Evolutionary conservation across 495 filamentous ascomycete genomes (phyloP).

Genomic region (Pyrenula massariospora): DNA sequence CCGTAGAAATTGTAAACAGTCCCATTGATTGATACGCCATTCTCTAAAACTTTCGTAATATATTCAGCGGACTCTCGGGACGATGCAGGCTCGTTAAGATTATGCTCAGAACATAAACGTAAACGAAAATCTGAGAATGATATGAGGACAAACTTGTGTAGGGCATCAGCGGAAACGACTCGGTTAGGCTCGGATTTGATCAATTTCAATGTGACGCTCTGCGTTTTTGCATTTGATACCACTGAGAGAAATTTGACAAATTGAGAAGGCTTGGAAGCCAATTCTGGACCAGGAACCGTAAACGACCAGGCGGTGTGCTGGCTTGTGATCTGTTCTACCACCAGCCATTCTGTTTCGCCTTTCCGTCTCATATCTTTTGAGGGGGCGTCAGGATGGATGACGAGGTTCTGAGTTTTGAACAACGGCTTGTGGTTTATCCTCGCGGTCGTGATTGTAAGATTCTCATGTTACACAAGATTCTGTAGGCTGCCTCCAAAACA

Average conservation of each 20-base stretch:
- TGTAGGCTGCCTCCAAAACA: no score
- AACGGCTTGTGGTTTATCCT: no score
- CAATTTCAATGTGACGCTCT: constrained; percentile 17
- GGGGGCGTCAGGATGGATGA: no score
- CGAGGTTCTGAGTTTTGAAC: no score
- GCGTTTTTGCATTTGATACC: constrained; percentile 14
- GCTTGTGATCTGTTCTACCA: constrained; percentile 7
- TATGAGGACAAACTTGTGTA: constrained; percentile 22
- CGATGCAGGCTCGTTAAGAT: constrained; percentile 15
- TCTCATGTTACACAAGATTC: no score
- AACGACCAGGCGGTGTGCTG: constrained; percentile 21
- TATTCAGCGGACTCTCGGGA: constrained; percentile 29
- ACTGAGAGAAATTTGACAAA: constrained; percentile 23
- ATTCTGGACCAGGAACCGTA: constrained; percentile 15
- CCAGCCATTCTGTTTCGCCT: neutral
- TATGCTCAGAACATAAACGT: neutral
- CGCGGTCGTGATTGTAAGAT: no score
- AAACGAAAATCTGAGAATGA: constrained; percentile 29
- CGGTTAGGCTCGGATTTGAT: constrained; percentile 19
- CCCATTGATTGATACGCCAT: constrained; percentile 27
- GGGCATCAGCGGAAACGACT: constrained; percentile 14
- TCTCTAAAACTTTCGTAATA: constrained; percentile 21
- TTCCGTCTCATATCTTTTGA: no score
- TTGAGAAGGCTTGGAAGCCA: constrained; percentile 10
- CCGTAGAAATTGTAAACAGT: constrained; percentile 36